A percentile compares a stretch with the other conserved stretches of the same genome.
Conservation (phyloP, 805 yeast genomes). For the Candida stauntonica region DNA sequence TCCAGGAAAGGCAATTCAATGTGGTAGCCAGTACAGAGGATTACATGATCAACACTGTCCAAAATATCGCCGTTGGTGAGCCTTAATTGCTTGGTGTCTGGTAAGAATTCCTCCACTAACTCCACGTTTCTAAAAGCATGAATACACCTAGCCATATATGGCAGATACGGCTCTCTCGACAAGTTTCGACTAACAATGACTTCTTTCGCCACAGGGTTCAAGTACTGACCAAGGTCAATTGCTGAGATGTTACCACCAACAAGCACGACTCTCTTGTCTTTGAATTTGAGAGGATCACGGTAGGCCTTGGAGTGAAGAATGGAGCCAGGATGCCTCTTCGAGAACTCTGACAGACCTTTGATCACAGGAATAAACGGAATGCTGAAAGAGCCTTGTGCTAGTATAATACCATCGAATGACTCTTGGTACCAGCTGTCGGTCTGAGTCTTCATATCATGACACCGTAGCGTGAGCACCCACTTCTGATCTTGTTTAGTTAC, state of each 20-base stretch:
- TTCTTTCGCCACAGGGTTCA: slow-evolving; percentile 32
- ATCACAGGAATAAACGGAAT: slow-evolving; percentile 51
- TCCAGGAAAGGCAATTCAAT: slow-evolving; percentile 36
- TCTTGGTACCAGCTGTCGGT: slow-evolving; percentile 41
- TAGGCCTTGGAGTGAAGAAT: slow-evolving; percentile 51
- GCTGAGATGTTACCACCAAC: slow-evolving; percentile 43
- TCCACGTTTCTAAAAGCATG: slow-evolving; percentile 26
- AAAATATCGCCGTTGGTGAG: slow-evolving; percentile 33
- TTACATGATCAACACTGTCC: slow-evolving; percentile 33
- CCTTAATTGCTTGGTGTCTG: slow-evolving; percentile 26
- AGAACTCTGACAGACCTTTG: slow-evolving; percentile 43
- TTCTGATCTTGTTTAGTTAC: slow-evolving; percentile 24
- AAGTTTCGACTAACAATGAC: slow-evolving; percentile 70
- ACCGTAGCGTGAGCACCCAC: slow-evolving; percentile 35
- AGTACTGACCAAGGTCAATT: slow-evolving; percentile 42
- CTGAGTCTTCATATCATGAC: slow-evolving; percentile 10
- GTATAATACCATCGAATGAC: slow-evolving; percentile 49
- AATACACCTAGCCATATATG: slow-evolving; percentile 32
- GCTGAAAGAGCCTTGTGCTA: slow-evolving; percentile 57
- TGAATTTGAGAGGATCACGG: slow-evolving; percentile 37
- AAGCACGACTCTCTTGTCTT: slow-evolving; percentile 37
- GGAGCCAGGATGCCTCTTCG: slow-evolving; percentile 36
- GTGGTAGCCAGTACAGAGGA: slow-evolving; percentile 44
- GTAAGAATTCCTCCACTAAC: slow-evolving; percentile 26
- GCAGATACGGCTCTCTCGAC: slow-evolving; percentile 50